Conservation (phyloP, 805 yeast genomes). For the Yamadazyma philogaea region DNA sequence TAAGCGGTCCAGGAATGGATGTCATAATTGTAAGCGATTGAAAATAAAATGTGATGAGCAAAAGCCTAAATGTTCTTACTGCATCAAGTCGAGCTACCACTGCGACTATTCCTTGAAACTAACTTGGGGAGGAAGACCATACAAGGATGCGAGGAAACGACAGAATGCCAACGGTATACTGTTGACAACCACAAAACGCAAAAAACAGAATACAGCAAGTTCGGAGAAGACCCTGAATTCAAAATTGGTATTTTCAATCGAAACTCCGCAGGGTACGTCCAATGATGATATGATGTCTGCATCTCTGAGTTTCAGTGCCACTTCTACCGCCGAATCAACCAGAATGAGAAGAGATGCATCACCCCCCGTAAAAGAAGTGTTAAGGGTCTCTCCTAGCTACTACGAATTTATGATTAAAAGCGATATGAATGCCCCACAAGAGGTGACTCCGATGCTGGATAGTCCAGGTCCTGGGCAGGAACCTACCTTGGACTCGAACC, state of each 20-base stretch:
- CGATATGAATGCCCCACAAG: constrained; percentile 3
- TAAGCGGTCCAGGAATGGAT: constrained; percentile 44
- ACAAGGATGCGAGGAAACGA: constrained; percentile 41
- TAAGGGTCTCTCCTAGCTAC: constrained; percentile 4
- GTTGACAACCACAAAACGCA: neutral
- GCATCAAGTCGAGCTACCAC: constrained; percentile 41
- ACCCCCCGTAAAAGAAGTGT: neutral
- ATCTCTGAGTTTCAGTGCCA: neutral
- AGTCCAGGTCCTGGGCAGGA: too few species aligned
- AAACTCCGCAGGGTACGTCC: neutral
- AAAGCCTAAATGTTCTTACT: constrained; percentile 60
- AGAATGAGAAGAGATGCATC: neutral
- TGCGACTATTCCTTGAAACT: constrained; percentile 67
- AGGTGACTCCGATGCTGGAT: too few species aligned
- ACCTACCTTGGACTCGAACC: constrained; percentile 7
- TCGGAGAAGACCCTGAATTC: neutral
- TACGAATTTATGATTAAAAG: constrained; percentile 7
- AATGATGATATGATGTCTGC: neutral
- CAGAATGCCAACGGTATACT: constrained; percentile 7
- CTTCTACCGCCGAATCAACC: neutral
- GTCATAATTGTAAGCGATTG: constrained; percentile 57
- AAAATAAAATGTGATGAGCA: constrained; percentile 69
- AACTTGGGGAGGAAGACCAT: constrained; percentile 76
- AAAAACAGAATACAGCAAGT: neutral
- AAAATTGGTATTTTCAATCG: constrained; percentile 4